Conservation (phyloP, 768 basidiomycete genomes). For the Suillus tomentosus region DNA sequence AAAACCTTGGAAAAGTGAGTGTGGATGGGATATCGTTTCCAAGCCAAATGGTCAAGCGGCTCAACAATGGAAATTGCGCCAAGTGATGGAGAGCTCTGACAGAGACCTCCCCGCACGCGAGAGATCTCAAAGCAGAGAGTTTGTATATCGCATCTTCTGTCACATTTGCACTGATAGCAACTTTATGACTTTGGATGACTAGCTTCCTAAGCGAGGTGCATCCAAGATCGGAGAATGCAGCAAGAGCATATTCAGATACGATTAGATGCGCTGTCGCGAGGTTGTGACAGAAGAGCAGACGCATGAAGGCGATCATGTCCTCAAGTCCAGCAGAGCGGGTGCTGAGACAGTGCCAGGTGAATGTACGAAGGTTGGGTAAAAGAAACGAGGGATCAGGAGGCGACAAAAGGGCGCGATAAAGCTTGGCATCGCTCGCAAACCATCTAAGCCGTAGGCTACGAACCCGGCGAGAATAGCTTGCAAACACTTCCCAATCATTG, state of each 20-base stretch:
- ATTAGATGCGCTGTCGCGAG: neutral
- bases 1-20: neutral
- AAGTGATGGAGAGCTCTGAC: constrained; percentile 1
- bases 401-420: constrained; percentile 21
- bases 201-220: constrained; percentile 4
- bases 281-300: constrained; percentile 24
- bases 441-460: constrained; percentile 34
- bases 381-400: constrained; percentile 20
- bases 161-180: constrained; percentile 4
- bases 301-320: constrained; percentile 26
- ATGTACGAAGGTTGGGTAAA: constrained; percentile 30
- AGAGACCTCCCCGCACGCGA: constrained; percentile 1
- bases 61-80: constrained; percentile 6
- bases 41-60: constrained; percentile 2
- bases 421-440: constrained; percentile 25
- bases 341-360: constrained; percentile 18
- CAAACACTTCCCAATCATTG: constrained; percentile 31
- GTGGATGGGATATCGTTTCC: constrained; percentile 1
- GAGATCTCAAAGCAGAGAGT: constrained; percentile 1
- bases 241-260: constrained; percentile 4
- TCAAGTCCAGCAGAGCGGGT: constrained; percentile 15
- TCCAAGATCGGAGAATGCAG: constrained; percentile 1
- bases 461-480: constrained; percentile 30
- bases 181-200: neutral
- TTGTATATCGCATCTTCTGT: constrained; percentile 1